Base-by-base conservation (phyloP, 306 rosid species). In the Prunus davidiana region DNA sequence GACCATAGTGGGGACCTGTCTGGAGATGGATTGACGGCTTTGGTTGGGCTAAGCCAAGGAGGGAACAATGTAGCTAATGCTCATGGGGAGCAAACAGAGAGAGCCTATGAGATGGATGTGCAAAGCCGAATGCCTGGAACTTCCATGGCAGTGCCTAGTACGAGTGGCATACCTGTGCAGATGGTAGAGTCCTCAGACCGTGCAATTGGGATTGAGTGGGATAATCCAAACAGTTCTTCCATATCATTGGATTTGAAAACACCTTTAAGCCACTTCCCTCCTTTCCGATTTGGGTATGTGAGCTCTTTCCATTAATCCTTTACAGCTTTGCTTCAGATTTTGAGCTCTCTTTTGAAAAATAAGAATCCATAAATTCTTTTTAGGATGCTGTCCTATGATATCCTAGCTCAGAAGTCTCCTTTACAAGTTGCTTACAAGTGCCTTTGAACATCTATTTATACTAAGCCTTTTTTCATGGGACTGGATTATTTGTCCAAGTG, bases 11-110 rank as follows among this genome's bases (percentile, higher is more conserved):
- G 89, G 28, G 98, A 92, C 80, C 79, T 83, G 58, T 75, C 97
- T 84, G 95, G 98, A 61, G 99, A 88, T 89, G 99, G 99, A 55
- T 89, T 92, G 86, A 95, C 97, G 75, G 97, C 97, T 85, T 84
- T 95, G 86, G 99, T 92, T 69, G 97, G 97, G 60, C 72, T 95
- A 67, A 95, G 97, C 86, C 96, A 86, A 81, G 96, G 96, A 63
- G 93, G 90, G 69, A 84, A 86, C 84, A 79, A 71, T 71, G 80
- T 82, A 72, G 69, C 79, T 72, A 90, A 86, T 88, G 80, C 71
- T 64, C 91, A 87, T 69, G 92, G 85, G 54, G 97, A 95, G 73
- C 86, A 86, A 60, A 77, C 88, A 65, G 96, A 89, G 76, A 86
- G 89, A 84, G 93, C 91, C 75, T 88, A 87, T 76, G 98, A 90